These are phyloP conservation scores for Pichia sp. DNA, from an alignment of 1,139 yeast genomes.

Conservation along the genomic window DNA sequence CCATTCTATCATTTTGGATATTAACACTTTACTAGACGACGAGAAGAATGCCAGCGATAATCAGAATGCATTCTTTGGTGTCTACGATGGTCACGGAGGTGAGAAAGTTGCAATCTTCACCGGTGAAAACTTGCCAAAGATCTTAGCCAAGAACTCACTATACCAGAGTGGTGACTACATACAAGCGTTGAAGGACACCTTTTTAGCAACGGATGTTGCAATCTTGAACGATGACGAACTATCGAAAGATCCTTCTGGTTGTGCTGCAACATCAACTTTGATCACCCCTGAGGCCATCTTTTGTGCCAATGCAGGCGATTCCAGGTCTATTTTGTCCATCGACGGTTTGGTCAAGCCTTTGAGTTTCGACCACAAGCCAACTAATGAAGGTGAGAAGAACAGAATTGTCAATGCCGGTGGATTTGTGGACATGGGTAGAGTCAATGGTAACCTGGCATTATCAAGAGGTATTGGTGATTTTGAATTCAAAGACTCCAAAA, in stretches of 20 bases:
- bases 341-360: constrained; percentile 85
- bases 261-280: constrained; percentile 89
- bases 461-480: constrained; percentile 97
- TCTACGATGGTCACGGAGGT: constrained; percentile 98
- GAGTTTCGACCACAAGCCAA: constrained; percentile 94
- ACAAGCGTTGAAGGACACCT: constrained; percentile 79
- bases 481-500: constrained; percentile 76
- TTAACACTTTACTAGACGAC: constrained; percentile 27
- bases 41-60: constrained; percentile 23
- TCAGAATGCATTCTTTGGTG: constrained; percentile 81
- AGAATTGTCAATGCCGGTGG: constrained; percentile 96
- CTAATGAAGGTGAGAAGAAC: constrained; percentile 88
- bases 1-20: constrained; percentile 71
- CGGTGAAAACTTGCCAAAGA: constrained; percentile 71
- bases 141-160: constrained; percentile 60
- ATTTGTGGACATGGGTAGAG: constrained; percentile 92
- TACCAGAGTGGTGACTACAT: constrained; percentile 56
- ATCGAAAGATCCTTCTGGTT: constrained; percentile 85
- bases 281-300: constrained; percentile 54
- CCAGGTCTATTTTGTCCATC: constrained; percentile 85
- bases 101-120: constrained; percentile 85
- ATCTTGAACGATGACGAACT: constrained; percentile 58
- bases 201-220: constrained; percentile 79
- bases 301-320: constrained; percentile 95
- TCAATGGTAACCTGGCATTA: constrained; percentile 92